A percentile compares a stretch with the other conserved stretches of the same genome.
Evolutionary conservation across 2,329 filamentous ascomycete species (phyloP).

Genomic region (Neoarthrinium moseri): DNA sequence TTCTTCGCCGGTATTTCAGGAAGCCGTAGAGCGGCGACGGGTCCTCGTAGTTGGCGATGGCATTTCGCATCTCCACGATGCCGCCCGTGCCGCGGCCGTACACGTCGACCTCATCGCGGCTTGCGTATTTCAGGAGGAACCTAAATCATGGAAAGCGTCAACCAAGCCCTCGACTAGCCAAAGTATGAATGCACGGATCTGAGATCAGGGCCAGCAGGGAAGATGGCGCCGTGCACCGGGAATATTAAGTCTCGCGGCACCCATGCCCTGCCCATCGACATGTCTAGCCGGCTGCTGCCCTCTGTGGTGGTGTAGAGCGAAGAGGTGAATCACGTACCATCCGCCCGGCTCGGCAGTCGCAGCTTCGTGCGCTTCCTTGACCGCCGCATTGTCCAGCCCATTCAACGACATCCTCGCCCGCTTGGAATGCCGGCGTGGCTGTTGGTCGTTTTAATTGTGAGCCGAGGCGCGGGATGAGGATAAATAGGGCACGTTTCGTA

Average conservation of each 20-base stretch:
- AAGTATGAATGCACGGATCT: too few relatives aligned
- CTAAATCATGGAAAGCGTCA: conserved; percentile 46
- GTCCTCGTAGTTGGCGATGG: conserved; percentile 77
- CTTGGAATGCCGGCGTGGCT: neutral
- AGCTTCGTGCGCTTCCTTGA: conserved; percentile 82
- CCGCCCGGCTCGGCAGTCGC: conserved; percentile 82
- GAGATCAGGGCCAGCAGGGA: too few relatives aligned
- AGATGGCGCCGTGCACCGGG: too few relatives aligned
- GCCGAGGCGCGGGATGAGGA: neutral
- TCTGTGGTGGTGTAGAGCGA: neutral
- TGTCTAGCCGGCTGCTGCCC: neutral
- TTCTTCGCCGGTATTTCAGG: conserved; percentile 83
- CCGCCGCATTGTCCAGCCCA: conserved; percentile 78
- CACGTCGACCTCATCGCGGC: conserved; percentile 83
- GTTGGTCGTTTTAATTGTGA: neutral
- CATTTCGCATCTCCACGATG: conserved; percentile 77
- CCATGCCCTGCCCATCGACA: too few relatives aligned
- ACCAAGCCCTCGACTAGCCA: too few relatives aligned
- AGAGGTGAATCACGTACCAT: conserved; percentile 66
- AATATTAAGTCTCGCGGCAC: too few relatives aligned
- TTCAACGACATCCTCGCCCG: conserved; percentile 78
- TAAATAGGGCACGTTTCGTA: neutral
- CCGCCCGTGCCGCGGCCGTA: conserved; percentile 76
- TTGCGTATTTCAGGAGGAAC: conserved; percentile 91
- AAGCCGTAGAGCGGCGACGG: conserved; percentile 89